Evolutionary conservation across 2,329 filamentous ascomycete species (phyloP), one percentile per base, ranked within the genome.

Genomic region (Gnomoniopsis sp.): DNA sequence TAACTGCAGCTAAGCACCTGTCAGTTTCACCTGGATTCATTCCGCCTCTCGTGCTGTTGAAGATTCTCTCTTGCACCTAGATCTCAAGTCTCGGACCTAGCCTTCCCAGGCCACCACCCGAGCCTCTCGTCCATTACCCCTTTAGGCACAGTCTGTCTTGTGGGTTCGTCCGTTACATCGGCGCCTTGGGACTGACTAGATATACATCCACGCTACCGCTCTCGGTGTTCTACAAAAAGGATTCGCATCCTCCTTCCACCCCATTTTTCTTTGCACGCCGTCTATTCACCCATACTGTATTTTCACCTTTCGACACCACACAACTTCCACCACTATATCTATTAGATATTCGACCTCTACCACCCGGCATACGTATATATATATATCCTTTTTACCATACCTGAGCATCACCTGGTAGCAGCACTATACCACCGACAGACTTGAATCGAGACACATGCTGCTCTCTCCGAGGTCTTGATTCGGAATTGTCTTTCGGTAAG

Each of bases 1-100:
- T 64, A 64, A 66, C 66, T 65, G 62, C 66, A 61, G 63, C 67
- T 66, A 63, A 62, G 63, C 60, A 69, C 63, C 64, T 68, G 65
- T 68, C 66, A 69, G 65, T 66, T 67, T 66, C 64, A 65, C 58
- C 56, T 65, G 53, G 49, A 58, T 56, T 59, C 59, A 58, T 64
- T 50, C 57, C 53, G 48, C 41, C 53, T 55, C 19, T 54, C 33
- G n/a, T 47, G 26, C 46, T 41, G 52, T 47, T 59, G 49, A 56
- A 53, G 49, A 56, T 61, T 49, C 53, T 19, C n/a, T 48, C 23
- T 49, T n/a, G 6, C 14, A 21, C 38, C 26, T 33, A 19, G 47
- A 56, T 47, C 53, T 56, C 57, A 44, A 26, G 53, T 55, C 51
- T 43, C 41, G 51, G 34, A 59, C 51, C 22, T 43, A 55, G 48